Conservation (phyloP, 306 rosid genomes). For the Cucumis melo region DNA sequence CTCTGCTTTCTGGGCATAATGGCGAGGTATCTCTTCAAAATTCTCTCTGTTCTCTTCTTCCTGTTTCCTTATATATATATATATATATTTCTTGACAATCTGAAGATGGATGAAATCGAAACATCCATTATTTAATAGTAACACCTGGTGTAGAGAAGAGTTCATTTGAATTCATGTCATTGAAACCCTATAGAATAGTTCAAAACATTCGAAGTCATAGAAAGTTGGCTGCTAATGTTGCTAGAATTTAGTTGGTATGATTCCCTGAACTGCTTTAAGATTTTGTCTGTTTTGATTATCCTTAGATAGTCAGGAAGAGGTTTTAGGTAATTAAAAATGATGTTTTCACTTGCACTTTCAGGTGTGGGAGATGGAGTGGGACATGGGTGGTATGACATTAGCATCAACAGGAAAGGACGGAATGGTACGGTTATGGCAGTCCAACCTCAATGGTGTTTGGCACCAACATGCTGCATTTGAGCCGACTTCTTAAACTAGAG, state of each 20-base stretch:
- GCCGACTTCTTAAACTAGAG: slow-evolving; percentile 42
- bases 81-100: neutral
- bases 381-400: slow-evolving; percentile 96
- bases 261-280: neutral
- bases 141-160: neutral
- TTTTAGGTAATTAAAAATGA: neutral
- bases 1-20: slow-evolving; percentile 48
- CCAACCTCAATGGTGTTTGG: slow-evolving; percentile 76
- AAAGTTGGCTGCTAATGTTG: neutral
- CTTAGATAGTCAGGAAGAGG: neutral
- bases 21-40: slow-evolving; percentile 41
- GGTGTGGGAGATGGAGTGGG: slow-evolving; percentile 99
- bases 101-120: neutral
- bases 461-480: slow-evolving; percentile 73
- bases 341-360: slow-evolving; percentile 14
- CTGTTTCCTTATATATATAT: neutral
- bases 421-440: slow-evolving; percentile 72
- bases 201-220: too few species aligned
- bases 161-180: neutral
- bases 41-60: neutral
- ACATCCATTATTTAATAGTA: neutral
- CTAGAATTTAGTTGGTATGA: neutral
- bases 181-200: neutral
- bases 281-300: neutral
- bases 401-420: slow-evolving; percentile 78